A percentile compares a stretch with the other conserved stretches of the same genome.
These are phyloP conservation scores for Phytophthora pinifolia DNA, from an alignment of 352 stramenopile species.

Conservation along the genomic window DNA sequence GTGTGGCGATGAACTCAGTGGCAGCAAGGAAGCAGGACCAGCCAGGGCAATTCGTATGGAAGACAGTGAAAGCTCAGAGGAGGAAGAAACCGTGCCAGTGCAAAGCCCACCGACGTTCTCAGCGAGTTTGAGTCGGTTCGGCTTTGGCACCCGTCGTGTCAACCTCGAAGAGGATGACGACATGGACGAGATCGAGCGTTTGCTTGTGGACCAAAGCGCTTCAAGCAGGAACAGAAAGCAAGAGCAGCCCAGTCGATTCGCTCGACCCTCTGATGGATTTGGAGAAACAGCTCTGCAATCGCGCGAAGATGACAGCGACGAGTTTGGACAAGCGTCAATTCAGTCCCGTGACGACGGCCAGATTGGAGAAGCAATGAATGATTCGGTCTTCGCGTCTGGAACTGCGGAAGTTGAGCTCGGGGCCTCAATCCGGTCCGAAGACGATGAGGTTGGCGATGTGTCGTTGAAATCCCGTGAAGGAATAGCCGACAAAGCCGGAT, in stretches of 20 bases:
- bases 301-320: constrained; percentile 1
- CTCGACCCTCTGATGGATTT: constrained; percentile 13
- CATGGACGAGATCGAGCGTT: constrained; percentile 30
- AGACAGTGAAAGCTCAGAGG: constrained; percentile 18
- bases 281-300: constrained; percentile 7
- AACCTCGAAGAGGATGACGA: constrained; percentile 34
- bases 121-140: constrained; percentile 14
- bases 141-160: constrained; percentile 6
- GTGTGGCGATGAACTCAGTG: neutral
- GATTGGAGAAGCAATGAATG: too few relatives aligned
- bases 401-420: constrained; percentile 2
- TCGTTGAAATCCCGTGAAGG: constrained; percentile 1
- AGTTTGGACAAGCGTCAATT: neutral
- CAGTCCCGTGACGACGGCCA: neutral
- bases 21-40: neutral
- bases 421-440: neutral
- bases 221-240: constrained; percentile 2
- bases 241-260: neutral
- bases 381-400: too few relatives aligned
- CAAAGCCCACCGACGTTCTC: constrained; percentile 2
- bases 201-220: constrained; percentile 25
- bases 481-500: constrained; percentile 3
- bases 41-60: constrained; percentile 2
- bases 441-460: constrained; percentile 1
- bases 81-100: constrained; percentile 24